These are phyloP conservation scores for Botrytis aclada DNA, from an alignment of 2,329 filamentous ascomycete genomes.

Conservation along the genomic window DNA sequence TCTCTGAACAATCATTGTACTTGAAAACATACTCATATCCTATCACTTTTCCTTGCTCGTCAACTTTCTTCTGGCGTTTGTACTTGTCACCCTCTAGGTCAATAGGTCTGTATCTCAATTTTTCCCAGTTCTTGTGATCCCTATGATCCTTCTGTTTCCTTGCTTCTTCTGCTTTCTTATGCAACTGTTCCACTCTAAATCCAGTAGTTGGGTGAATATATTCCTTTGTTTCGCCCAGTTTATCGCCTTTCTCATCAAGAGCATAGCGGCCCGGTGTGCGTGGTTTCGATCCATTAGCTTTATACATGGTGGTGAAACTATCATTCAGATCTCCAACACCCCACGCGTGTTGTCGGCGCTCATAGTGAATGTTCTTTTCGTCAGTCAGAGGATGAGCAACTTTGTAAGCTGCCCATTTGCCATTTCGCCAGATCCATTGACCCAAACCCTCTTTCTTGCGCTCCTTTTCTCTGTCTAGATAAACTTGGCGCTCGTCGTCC, in stretches of 20 bases:
- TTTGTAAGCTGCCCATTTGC: not conserved
- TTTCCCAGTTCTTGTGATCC: not conserved
- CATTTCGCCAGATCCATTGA: not conserved
- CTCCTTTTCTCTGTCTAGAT: not conserved
- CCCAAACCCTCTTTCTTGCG: not conserved
- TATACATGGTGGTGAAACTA: not conserved
- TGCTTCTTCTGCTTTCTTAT: not conserved
- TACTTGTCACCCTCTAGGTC: not conserved
- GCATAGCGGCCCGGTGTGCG: slow-evolving; percentile 7
- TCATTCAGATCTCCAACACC: not conserved
- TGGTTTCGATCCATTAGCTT: not conserved
- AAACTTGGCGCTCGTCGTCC: not conserved
- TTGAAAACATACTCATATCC: not conserved
- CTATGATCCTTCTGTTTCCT: not conserved
- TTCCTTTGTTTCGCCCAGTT: not conserved
- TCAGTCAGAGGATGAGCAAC: not conserved
- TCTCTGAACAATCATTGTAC: not conserved
- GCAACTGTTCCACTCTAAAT: not conserved
- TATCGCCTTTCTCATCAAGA: not conserved
- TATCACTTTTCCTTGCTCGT: not conserved
- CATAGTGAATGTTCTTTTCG: not conserved
- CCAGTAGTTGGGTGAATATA: slow-evolving; percentile 1
- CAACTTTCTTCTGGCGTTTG: not conserved
- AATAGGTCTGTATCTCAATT: not conserved
- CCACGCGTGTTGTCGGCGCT: not conserved